These are phyloP conservation scores for Paxillus ammoniavirescens DNA, from an alignment of 768 basidiomycete species.

Conservation along the genomic window DNA sequence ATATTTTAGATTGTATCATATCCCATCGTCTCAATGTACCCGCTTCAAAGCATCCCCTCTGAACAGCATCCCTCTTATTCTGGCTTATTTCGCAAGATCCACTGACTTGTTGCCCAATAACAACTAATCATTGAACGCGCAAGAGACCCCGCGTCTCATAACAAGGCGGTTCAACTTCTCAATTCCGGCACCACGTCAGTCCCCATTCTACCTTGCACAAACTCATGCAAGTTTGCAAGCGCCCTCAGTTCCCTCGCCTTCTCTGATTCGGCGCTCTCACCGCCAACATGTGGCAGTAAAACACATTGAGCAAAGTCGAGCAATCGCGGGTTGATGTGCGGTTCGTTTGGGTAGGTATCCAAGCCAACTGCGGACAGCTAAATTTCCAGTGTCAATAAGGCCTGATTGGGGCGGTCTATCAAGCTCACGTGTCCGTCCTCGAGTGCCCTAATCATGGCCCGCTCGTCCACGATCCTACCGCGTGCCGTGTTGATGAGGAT, in stretches of 20 bases:
- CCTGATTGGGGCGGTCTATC: neutral
- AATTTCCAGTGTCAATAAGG: neutral
- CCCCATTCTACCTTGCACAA: slow-evolving; percentile 55
- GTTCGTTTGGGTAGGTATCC: slow-evolving; percentile 82
- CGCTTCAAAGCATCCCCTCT: no score
- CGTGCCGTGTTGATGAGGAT: slow-evolving; percentile 82
- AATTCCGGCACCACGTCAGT: slow-evolving; percentile 62
- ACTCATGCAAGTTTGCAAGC: slow-evolving; percentile 66
- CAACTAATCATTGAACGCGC: no score
- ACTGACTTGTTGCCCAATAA: no score
- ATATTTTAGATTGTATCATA: no score
- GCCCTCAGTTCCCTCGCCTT: slow-evolving; percentile 76
- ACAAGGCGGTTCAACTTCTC: neutral
- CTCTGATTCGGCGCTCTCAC: slow-evolving; percentile 72
- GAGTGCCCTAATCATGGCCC: slow-evolving; percentile 78
- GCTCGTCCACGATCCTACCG: slow-evolving; percentile 83
- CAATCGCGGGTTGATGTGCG: slow-evolving; percentile 68
- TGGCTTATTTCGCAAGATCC: no score
- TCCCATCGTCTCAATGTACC: no score
- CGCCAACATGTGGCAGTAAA: slow-evolving; percentile 86
- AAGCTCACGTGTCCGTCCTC: slow-evolving; percentile 81
- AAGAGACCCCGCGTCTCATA: no score
- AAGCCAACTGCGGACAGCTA: slow-evolving; percentile 76
- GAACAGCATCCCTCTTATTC: no score
- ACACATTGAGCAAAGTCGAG: slow-evolving; percentile 74